Evolutionary conservation across 768 basidiomycete genomes (phyloP).

Genomic region (Astraeus odoratus): DNA sequence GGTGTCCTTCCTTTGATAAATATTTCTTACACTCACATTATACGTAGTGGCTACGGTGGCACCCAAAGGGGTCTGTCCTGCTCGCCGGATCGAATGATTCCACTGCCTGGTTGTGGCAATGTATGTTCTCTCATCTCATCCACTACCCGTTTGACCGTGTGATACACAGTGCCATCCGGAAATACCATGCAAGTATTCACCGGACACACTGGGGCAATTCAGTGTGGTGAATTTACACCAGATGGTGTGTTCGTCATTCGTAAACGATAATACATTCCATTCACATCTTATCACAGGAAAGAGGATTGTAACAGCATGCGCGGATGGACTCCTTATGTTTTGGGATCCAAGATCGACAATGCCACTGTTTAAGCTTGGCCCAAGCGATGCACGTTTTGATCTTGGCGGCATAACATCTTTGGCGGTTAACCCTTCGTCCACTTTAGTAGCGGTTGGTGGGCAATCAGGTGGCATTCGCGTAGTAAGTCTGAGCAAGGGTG

Average conservation of each 20-base stretch:
- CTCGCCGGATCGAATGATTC: slow-evolving; percentile 90
- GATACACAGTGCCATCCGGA: slow-evolving; percentile 76
- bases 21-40: slow-evolving; percentile 3
- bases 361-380: slow-evolving; percentile 75
- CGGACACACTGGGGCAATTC: slow-evolving; percentile 78
- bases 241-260: slow-evolving; percentile 48
- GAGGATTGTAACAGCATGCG: slow-evolving; percentile 81
- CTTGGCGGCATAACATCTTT: slow-evolving; percentile 83
- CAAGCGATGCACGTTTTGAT: slow-evolving; percentile 65
- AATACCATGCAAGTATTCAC: slow-evolving; percentile 95
- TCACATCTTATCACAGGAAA: slow-evolving; percentile 48
- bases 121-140: slow-evolving; percentile 39
- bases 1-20: slow-evolving; percentile 21
- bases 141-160: slow-evolving; percentile 1
- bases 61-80: slow-evolving; percentile 85
- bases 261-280: not conserved
- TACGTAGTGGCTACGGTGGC: slow-evolving; percentile 86
- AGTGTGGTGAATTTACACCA: slow-evolving; percentile 87
- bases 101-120: slow-evolving; percentile 95
- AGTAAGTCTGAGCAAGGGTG: slow-evolving; percentile 81
- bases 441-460: slow-evolving; percentile 88
- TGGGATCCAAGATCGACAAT: slow-evolving; percentile 85
- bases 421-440: slow-evolving; percentile 78
- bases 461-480: slow-evolving; percentile 80
- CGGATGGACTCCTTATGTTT: slow-evolving; percentile 72